Percentiles rank a stretch among this genome's conserved stretches.
phyloP scores from a whole-genome alignment of 1,139 yeast species.

The Zygotorulaspora mrakii region DNA sequence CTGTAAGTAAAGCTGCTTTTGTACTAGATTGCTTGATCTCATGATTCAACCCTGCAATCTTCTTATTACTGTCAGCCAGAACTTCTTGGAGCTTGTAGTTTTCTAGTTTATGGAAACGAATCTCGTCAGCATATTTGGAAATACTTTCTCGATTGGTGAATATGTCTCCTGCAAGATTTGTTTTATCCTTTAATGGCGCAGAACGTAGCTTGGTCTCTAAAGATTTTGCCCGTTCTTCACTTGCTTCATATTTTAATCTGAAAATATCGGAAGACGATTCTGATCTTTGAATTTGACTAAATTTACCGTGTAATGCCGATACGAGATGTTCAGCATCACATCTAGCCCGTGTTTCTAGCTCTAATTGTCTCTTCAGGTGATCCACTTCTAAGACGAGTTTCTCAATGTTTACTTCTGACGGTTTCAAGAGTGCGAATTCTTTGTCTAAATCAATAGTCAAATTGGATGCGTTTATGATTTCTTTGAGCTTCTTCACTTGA shows the following conservation, averaged over 20 bases:
- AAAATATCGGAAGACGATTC: conserved; percentile 34
- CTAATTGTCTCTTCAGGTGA: conserved; percentile 40
- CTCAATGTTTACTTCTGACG: conserved; percentile 36
- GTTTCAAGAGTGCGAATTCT: conserved; percentile 22
- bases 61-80: conserved; percentile 28
- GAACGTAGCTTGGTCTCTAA: conserved; percentile 42
- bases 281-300: conserved; percentile 32
- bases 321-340: conserved; percentile 34
- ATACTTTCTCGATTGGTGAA: conserved; percentile 33
- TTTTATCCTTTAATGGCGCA: conserved; percentile 32
- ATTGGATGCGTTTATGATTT: conserved; percentile 30
- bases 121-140: conserved; percentile 46
- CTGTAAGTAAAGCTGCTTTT: conserved; percentile 29
- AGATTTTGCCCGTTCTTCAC: conserved; percentile 45
- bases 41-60: conserved; percentile 24
- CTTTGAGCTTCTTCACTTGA: conserved; percentile 40
- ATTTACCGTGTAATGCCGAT: conserved; percentile 32
- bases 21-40: conserved; percentile 27
- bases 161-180: conserved; percentile 30
- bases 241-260: conserved; percentile 41
- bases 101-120: conserved; percentile 32
- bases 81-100: conserved; percentile 48
- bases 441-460: conserved; percentile 31
- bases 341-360: conserved; percentile 37
- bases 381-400: conserved; percentile 38